A percentile compares a stretch with the other conserved stretches of the same genome.
These are phyloP conservation scores for Saraca asoca DNA, from an alignment of 331 rosid species.

Conservation along the genomic window DNA sequence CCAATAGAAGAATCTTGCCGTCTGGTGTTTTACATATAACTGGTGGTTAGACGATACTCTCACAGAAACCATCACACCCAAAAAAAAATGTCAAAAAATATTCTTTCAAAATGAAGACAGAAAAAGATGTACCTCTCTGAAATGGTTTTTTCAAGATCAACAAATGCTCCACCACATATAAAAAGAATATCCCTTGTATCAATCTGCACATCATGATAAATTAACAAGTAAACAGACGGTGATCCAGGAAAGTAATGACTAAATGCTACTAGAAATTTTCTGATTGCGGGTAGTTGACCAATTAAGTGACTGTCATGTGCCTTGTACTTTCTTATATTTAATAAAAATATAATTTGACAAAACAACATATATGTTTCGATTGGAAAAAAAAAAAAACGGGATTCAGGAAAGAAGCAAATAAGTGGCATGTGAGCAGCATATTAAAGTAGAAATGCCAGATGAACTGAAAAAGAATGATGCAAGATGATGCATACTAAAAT, in stretches of 20 bases:
- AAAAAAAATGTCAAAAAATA: slow-evolving; percentile 12
- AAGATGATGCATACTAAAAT: slow-evolving; percentile 23
- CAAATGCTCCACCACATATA: slow-evolving; percentile 95
- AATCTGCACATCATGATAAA: slow-evolving; percentile 58
- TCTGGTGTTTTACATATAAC: slow-evolving; percentile 52
- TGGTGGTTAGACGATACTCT: slow-evolving; percentile 1
- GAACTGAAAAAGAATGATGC: slow-evolving; percentile 1
- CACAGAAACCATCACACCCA: slow-evolving; percentile 3
- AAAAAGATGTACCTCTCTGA: slow-evolving; percentile 72
- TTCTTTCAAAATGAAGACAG: slow-evolving; percentile 6
- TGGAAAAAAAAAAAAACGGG: slow-evolving; percentile 11
- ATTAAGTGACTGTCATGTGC: background rate
- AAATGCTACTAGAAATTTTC: too few species aligned
- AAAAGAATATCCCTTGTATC: slow-evolving; percentile 93
- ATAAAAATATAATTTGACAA: background rate
- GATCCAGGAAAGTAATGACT: slow-evolving; percentile 4
- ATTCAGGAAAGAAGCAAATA: slow-evolving; percentile 18
- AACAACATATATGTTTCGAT: slow-evolving; percentile 10
- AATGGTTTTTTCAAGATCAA: slow-evolving; percentile 96
- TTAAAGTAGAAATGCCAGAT: background rate
- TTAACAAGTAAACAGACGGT: background rate
- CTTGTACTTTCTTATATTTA: slow-evolving; percentile 2
- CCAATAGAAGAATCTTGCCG: slow-evolving; percentile 98
- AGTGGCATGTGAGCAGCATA: slow-evolving; percentile 1
- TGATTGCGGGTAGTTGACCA: background rate